Base-by-base conservation (phyloP, 768 basidiomycete genomes). In the Mycena indigotica region DNA sequence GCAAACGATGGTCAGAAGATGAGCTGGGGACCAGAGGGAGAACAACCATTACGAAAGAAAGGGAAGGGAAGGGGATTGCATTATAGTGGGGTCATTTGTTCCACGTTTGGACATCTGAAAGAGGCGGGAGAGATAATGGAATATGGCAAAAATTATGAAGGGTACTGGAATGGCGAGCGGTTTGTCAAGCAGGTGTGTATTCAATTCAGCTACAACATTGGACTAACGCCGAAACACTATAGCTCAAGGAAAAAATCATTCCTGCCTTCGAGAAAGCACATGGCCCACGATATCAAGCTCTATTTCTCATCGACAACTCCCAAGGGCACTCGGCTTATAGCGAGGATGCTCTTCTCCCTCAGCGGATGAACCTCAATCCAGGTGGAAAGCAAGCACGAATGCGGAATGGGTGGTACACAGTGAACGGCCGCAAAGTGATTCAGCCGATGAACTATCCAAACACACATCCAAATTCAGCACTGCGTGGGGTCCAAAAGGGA, bases 71-170 rank as follows among this genome's bases (percentile, higher is more conserved):
- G 70, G 5, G 75, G 76, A 0, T 50, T 77, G 13, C 77, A 79
- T 63, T 66, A 68, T 15, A 71, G 67, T 39, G 71, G 75, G 55
- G 65, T 77, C 3, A 75, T 79, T 29, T 73, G 70, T 50, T 71
- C 66, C 16, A 72, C 65, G n/a, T 40, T 62, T 56, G 73, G 76
- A 1, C 67, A 65, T 55, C 26, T 77, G 13, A 30, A 50, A 5
- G 72, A 69, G 10, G 76, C 70, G 16, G 65, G 71, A 12, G 72
- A 74, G 55, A 57, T 58, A n/a, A 51, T 76, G 10, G 73, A 79
- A 48, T 78, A 79, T 68, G 77, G 76, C 3, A 80, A 78, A 50
- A 77, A 75, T 63, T 72, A 79, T 57, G 70, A 78, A 6, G 76
- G 77, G 1, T 74, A 70, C 52, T 74, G 74, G 74, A 72, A 52